These are phyloP conservation scores for Russula ochroleuca DNA, from an alignment of 768 basidiomycete species.

Conservation along the genomic window DNA sequence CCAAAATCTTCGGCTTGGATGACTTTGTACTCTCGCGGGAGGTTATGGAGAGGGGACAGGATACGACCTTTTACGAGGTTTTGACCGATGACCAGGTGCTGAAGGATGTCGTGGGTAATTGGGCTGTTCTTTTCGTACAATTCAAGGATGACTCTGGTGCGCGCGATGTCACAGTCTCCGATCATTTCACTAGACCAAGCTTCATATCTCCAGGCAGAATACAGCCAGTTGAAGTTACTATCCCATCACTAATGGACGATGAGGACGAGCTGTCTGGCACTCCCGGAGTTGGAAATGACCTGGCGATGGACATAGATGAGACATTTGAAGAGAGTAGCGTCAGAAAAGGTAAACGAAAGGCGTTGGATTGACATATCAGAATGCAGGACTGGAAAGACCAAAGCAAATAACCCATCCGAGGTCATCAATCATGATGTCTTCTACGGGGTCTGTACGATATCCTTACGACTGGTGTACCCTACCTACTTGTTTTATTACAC, in stretches of 20 bases:
- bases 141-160: slow-evolving; percentile 62
- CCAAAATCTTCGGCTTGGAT: slow-evolving; percentile 35
- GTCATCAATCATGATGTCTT: neutral
- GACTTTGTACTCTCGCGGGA: slow-evolving; percentile 66
- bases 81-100: slow-evolving; percentile 46
- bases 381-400: neutral
- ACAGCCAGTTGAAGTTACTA: slow-evolving; percentile 53
- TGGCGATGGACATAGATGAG: slow-evolving; percentile 29
- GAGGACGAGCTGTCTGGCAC: slow-evolving; percentile 44
- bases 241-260: slow-evolving; percentile 57
- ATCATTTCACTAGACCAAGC: neutral
- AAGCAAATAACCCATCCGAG: no score
- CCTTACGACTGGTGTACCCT: neutral
- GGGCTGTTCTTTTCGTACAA: slow-evolving; percentile 66
- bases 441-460: neutral
- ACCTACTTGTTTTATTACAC: neutral
- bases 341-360: slow-evolving; percentile 65
- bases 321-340: slow-evolving; percentile 35
- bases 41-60: slow-evolving; percentile 47
- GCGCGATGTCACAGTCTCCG: slow-evolving; percentile 29
- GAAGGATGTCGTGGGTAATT: slow-evolving; percentile 52
- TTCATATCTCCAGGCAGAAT: slow-evolving; percentile 42
- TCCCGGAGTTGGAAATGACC: slow-evolving; percentile 10
- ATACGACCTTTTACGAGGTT: slow-evolving; percentile 49
- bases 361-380: slow-evolving; percentile 32